Evolutionary conservation across 108 stramenopile genomes (phyloP), one percentile per base, ranked within the genome.

Genomic region (Cyclotella cryptica): DNA sequence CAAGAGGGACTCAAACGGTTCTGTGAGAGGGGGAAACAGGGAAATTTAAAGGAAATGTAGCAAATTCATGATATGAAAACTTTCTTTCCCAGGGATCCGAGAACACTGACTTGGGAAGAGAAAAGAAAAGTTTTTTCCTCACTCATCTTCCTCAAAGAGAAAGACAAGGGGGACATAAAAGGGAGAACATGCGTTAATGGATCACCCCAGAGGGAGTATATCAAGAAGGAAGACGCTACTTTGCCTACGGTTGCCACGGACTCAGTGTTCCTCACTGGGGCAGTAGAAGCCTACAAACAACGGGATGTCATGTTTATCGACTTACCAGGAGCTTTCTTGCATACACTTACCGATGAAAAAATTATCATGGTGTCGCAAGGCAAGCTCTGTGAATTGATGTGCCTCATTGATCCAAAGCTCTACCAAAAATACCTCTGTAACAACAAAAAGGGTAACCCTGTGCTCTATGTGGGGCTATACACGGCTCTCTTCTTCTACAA

Each of bases 41-140:
- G 83, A 13, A 35, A 78, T 0, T 14, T 35, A 7, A 78, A 78
- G n/a, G 88, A 89, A 54, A 49, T 89, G 27, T 51, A 80, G 22
- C 84, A 87, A 59, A 59, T 86, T n/a, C 64, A 83, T 18, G 66
- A 76, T 41, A 53, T 79, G 51, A 40, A 73, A 6, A 66, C 54
- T 1, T 78, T 78, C 44, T 55, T 63, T 21, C 78, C 84, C 1
- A 29, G 57, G 14, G 55, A 82, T 30, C 39, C 61, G n/a, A 58
- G 64, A 9, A 49, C 51, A 5, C 9, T 86, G 3, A 79, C 80
- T 0, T 24, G 44, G 27, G 75, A 83, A 39, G 51, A 88, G 21
- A 52, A 35, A 21, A 53, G 17, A 35, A 46, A 79, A 79, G 35
- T 6, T 6, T 35, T 35, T 2, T 35, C 35, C 2, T 35, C 35